Percentiles rank a stretch among this genome's conserved stretches.
These are phyloP conservation scores for Podosphaera fusca DNA, from an alignment of 2,329 filamentous ascomycete species.

Conservation along the genomic window DNA sequence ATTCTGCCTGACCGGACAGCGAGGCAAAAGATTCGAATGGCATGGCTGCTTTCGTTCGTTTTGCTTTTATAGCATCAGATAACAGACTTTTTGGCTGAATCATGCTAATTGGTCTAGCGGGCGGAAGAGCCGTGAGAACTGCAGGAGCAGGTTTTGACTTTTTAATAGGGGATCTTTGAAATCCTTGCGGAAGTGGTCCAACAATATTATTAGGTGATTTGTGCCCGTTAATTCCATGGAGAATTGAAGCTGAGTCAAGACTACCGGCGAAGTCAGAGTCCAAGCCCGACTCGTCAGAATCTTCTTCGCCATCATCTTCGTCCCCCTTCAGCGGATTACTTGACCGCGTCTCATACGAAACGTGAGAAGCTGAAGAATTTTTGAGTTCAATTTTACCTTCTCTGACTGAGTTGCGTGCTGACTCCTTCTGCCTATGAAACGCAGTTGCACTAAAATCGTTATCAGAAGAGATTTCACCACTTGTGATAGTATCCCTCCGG, in stretches of 20 bases:
- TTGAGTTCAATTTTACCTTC: conserved; percentile 28
- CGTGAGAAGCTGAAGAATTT: conserved; percentile 27
- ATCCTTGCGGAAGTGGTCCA: conserved; percentile 37
- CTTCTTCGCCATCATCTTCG: conserved; percentile 18
- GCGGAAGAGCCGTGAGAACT: conserved; percentile 42
- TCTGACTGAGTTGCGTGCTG: conserved; percentile 32
- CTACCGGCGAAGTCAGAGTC: conserved; percentile 43
- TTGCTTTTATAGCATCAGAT: conserved; percentile 49
- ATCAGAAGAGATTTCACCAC: conserved; percentile 64
- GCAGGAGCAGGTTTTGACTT: conserved; percentile 33
- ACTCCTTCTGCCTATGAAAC: conserved; percentile 40
- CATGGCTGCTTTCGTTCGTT: conserved; percentile 42
- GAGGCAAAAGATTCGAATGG: conserved; percentile 59
- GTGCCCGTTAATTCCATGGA: conserved; percentile 38
- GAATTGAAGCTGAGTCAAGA: conserved; percentile 47
- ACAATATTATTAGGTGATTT: conserved; percentile 34
- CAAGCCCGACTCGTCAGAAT: conserved; percentile 37
- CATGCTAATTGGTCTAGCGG: conserved; percentile 44
- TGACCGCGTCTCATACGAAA: conserved; percentile 13
- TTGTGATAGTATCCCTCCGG: conserved; percentile 54
- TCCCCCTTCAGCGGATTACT: conserved; percentile 26
- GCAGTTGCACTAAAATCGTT: conserved; percentile 50
- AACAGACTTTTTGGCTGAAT: conserved; percentile 47
- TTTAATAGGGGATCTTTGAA: conserved; percentile 38
- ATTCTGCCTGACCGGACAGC: conserved; percentile 55